Conservation (phyloP, 352 stramenopile genomes). For the Phytophthora sansomeana region DNA sequence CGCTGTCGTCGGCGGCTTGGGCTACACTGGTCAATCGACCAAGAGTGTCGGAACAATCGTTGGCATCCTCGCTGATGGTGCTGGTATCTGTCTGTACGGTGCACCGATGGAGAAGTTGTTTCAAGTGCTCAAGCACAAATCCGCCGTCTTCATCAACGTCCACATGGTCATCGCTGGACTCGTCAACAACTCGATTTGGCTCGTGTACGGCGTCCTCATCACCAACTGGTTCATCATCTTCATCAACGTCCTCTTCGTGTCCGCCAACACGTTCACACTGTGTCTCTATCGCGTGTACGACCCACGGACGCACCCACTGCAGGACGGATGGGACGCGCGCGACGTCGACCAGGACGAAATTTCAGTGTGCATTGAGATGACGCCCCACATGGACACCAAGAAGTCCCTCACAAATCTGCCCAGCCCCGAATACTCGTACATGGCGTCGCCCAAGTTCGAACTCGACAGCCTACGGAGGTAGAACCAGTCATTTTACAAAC, state of each 20-base stretch:
- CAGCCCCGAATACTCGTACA: slow-evolving; percentile 24
- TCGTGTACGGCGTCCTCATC: slow-evolving; percentile 41
- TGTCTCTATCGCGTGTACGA: slow-evolving; percentile 42
- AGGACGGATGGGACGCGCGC: slow-evolving; percentile 24
- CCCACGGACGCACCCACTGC: slow-evolving; percentile 37
- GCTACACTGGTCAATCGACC: slow-evolving; percentile 40
- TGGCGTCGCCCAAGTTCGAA: slow-evolving; percentile 23
- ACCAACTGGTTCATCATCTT: slow-evolving; percentile 48
- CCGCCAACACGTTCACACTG: slow-evolving; percentile 38
- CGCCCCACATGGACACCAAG: slow-evolving; percentile 14
- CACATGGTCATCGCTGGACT: slow-evolving; percentile 55
- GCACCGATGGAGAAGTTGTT: slow-evolving; percentile 50
- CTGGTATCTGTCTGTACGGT: slow-evolving; percentile 54
- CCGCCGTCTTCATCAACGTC: slow-evolving; percentile 60
- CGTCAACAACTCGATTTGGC: slow-evolving; percentile 55
- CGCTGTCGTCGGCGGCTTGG: slow-evolving; percentile 41
- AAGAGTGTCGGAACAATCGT: slow-evolving; percentile 36
- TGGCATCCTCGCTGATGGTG: slow-evolving; percentile 40
- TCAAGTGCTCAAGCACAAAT: slow-evolving; percentile 51
- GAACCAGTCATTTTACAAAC: slow-evolving; percentile 1
- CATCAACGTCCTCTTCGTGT: slow-evolving; percentile 43
- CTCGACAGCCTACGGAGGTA: not conserved
- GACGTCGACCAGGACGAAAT: slow-evolving; percentile 22
- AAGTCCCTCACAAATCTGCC: slow-evolving; percentile 24
- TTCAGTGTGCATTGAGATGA: slow-evolving; percentile 25